Conservation (phyloP, 805 yeast species). For the Lachancea meyersii region DNA sequence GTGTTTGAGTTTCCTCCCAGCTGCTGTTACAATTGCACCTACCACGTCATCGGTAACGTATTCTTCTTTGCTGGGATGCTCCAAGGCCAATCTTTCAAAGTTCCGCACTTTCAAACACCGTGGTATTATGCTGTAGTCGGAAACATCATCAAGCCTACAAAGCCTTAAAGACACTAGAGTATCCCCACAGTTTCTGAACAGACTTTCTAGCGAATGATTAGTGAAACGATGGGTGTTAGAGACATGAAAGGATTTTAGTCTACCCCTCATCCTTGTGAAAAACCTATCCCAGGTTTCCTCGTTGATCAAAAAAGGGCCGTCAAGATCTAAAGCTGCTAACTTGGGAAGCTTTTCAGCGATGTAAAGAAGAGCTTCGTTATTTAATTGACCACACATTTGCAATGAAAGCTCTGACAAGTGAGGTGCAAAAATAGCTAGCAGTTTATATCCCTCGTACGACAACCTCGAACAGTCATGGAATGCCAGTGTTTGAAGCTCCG, state of each 20-base stretch:
- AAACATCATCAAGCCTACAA: conserved; percentile 67
- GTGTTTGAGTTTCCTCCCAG: conserved; percentile 54
- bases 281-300: conserved; percentile 72
- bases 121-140: conserved; percentile 58
- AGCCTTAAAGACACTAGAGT: conserved; percentile 53
- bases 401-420: conserved; percentile 57
- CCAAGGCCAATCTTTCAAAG: conserved; percentile 54
- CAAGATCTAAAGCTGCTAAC: conserved; percentile 54
- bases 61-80: conserved; percentile 61
- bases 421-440: conserved; percentile 77
- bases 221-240: conserved; percentile 80
- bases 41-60: conserved; percentile 63
- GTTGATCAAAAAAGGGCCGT: conserved; percentile 85
- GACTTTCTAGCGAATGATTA: conserved; percentile 53
- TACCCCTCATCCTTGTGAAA: conserved; percentile 51
- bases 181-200: conserved; percentile 57
- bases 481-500: conserved; percentile 50
- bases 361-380: conserved; percentile 66
- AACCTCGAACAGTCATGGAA: conserved; percentile 92
- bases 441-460: conserved; percentile 54
- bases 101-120: conserved; percentile 43
- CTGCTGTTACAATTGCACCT: conserved; percentile 50
- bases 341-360: conserved; percentile 51
- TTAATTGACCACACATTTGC: conserved; percentile 90
- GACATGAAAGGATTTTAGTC: conserved; percentile 54